Evolutionary conservation across 768 basidiomycete genomes (phyloP), one percentile per base, ranked within the genome.

Genomic region (Cubamyces lactineus): DNA sequence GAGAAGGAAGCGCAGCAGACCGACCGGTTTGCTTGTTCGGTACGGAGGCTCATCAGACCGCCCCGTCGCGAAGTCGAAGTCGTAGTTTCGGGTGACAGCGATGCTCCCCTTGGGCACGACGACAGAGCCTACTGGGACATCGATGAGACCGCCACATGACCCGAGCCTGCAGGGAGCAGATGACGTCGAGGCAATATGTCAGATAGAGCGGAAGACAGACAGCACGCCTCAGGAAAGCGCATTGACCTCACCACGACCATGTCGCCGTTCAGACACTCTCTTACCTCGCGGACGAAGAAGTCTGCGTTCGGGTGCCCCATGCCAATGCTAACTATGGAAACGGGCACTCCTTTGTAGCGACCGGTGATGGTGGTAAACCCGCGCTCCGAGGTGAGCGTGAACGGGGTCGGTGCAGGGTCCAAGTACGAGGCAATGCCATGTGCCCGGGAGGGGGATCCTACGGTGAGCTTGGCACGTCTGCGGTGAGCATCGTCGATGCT

Each of bases 281-380:
- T 81, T 24, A 82, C 84, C 75, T 94, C 91, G 64, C 91, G 84
- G 21, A 94, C 83, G 71, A 93, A 91, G 75, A 93, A 94, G 73
- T 94, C 92, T 77, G 87, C 88, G 75, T 91, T 93, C 0, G 91
- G 84, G 61, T 76, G 79, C 19, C 92, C 92, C 92, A 93, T 94
- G 13, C 92, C 92, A 57, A 92, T 92, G 65, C 87, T 88, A 43
- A 91, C 78, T 42, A 93, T 82, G 6, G 87, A 89, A 28, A 93
- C 72, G 8, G 90, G 89, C 16, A 81, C 73, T 49, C 82, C 82
- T 54, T 74, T 72, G 69, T 76, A 79, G 39, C 71, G 67, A 2
- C 78, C 78, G 13, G 78, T 79, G 66, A 78, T 71, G 26, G 76
- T 78, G 19, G 76, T 73, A 73, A 92, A 94, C 3, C 91, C 90